Evolutionary conservation across 768 basidiomycete species (phyloP).

Genomic region (Boletus huronensis): DNA sequence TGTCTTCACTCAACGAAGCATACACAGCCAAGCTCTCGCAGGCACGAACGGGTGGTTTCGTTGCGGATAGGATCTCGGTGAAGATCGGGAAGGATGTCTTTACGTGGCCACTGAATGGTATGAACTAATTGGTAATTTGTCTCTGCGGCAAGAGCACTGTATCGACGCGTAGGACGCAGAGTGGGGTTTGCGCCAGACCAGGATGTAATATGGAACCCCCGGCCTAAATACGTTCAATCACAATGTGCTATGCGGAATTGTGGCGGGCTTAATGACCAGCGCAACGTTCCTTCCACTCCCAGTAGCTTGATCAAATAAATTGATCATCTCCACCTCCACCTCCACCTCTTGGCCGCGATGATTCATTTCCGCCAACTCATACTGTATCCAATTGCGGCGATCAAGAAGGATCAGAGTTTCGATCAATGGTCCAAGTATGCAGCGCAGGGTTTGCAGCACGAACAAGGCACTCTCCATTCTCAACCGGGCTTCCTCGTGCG

Average conservation of each 20-base stretch:
- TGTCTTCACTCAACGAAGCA: constrained; percentile 48
- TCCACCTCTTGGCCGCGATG: constrained; percentile 25
- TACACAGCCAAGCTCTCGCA: constrained; percentile 42
- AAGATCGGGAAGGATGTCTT: constrained; percentile 69
- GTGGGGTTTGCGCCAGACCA: neutral
- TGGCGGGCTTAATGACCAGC: constrained; percentile 45
- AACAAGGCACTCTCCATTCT: constrained; percentile 44
- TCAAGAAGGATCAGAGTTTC: constrained; percentile 66
- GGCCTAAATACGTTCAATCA: constrained; percentile 3
- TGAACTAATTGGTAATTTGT: constrained; percentile 10
- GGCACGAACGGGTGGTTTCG: constrained; percentile 46
- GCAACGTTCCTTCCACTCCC: constrained; percentile 75
- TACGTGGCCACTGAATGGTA: constrained; percentile 40
- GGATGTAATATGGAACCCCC: constrained; percentile 1
- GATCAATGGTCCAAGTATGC: constrained; percentile 63
- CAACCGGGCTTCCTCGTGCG: constrained; percentile 19
- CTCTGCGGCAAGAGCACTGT: constrained; percentile 1
- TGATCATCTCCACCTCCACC: constrained; percentile 50
- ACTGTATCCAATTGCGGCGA: constrained; percentile 53
- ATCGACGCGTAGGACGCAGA: constrained; percentile 5
- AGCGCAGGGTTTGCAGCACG: constrained; percentile 63
- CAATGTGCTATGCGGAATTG: constrained; percentile 4
- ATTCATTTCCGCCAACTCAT: constrained; percentile 32
- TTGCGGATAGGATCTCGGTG: constrained; percentile 51
- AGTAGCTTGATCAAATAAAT: constrained; percentile 67